phyloP scores from a whole-genome alignment of 768 basidiomycete genomes.

The Russula emetica region DNA sequence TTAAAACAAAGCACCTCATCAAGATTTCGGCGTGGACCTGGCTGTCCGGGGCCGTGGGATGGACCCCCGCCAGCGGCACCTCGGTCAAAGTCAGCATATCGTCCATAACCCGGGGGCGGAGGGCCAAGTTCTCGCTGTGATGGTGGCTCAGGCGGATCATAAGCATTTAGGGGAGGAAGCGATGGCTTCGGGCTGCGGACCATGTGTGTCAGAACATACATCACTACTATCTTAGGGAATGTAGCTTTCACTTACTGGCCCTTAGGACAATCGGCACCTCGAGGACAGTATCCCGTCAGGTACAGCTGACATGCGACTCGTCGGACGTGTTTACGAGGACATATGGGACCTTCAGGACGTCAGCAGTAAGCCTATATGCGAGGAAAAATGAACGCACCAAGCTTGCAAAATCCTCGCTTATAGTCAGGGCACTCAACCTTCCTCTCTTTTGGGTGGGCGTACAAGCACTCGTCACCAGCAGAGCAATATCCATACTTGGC shows the following conservation, averaged over 20 bases:
- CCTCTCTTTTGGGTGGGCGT: slow-evolving; percentile 90
- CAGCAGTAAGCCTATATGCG: slow-evolving; percentile 11
- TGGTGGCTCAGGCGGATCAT: slow-evolving; percentile 71
- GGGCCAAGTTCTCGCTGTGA: slow-evolving; percentile 79
- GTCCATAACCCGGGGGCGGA: slow-evolving; percentile 87
- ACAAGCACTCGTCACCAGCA: slow-evolving; percentile 94
- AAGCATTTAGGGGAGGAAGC: slow-evolving; percentile 64
- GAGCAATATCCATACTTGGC: slow-evolving; percentile 97
- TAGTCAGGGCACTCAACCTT: slow-evolving; percentile 94
- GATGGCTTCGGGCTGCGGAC: slow-evolving; percentile 67
- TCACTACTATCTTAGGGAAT: not conserved
- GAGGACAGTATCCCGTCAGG: slow-evolving; percentile 88
- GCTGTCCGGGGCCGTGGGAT: slow-evolving; percentile 34
- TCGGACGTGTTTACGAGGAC: slow-evolving; percentile 89
- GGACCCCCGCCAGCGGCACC: slow-evolving; percentile 39
- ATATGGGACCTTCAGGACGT: slow-evolving; percentile 61
- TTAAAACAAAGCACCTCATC: slow-evolving; percentile 88
- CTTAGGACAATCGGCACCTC: slow-evolving; percentile 80
- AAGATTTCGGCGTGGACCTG: slow-evolving; percentile 59
- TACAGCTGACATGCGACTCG: slow-evolving; percentile 88
- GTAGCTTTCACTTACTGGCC: slow-evolving; percentile 67
- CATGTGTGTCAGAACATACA: slow-evolving; percentile 15
- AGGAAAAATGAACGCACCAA: slow-evolving; percentile 53
- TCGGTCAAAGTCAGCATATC: slow-evolving; percentile 75
- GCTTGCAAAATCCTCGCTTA: slow-evolving; percentile 89